Conservation (phyloP, 169 alveolate species). For the Plasmodium malariae region DNA sequence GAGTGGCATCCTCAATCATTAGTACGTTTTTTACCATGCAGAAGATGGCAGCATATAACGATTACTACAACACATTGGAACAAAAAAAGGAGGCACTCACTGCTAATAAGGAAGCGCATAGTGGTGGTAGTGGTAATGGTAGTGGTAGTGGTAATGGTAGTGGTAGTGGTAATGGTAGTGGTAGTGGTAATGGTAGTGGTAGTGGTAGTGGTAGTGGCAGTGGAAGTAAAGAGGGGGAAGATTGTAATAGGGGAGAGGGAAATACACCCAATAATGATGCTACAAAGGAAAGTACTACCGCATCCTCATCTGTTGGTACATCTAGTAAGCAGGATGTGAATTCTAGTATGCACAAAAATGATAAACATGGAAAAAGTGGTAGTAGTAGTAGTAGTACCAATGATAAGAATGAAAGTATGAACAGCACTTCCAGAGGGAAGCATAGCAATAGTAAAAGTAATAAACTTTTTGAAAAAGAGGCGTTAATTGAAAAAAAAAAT, state of each 20-base stretch:
- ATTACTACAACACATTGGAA: not conserved
- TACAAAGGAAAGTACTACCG: too few relatives aligned
- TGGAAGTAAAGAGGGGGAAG: not conserved
- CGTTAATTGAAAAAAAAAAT: conserved; percentile 49
- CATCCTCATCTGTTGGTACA: too few relatives aligned
- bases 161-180: not conserved
- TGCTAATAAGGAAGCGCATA: not conserved
- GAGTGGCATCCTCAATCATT: conserved; percentile 25
- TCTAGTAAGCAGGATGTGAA: too few relatives aligned
- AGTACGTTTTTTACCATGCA: conserved; percentile 52
- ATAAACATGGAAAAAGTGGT: too few relatives aligned
- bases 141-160: not conserved
- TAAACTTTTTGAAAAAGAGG: conserved; percentile 27
- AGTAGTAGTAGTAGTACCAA: not conserved
- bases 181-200: not conserved
- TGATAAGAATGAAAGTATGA: not conserved
- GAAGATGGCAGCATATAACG: conserved; percentile 3
- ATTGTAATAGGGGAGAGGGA: not conserved
- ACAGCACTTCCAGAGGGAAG: not conserved
- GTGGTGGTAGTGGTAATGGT: not conserved
- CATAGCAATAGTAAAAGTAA: conserved; percentile 61
- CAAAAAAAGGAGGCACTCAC: not conserved
- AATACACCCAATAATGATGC: too few relatives aligned
- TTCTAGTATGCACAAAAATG: too few relatives aligned
- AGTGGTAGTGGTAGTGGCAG: not conserved